A percentile compares a stretch with the other conserved stretches of the same genome.
Evolutionary conservation across 2,329 filamentous ascomycete genomes (phyloP).

Genomic region (Purpureocillium lavendulum): DNA sequence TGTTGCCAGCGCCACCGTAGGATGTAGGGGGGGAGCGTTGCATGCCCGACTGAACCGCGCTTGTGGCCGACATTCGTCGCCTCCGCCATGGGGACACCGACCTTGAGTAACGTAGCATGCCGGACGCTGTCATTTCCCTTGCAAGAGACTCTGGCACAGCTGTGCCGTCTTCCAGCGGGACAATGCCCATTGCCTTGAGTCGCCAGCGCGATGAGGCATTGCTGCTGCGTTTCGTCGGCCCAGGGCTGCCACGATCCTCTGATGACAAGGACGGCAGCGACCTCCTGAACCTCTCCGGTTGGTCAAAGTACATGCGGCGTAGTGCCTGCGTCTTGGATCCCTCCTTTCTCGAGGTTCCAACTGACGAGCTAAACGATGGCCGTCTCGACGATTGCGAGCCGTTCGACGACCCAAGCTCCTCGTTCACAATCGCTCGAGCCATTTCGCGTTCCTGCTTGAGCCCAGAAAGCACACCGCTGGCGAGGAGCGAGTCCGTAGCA

Average conservation of each 20-base stretch:
- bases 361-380: constrained; percentile 9
- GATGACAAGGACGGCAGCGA: constrained; percentile 27
- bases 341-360: constrained; percentile 7
- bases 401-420: constrained; percentile 12
- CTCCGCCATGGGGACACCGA: background rate
- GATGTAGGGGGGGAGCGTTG: constrained; percentile 5
- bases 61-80: constrained; percentile 1
- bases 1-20: background rate
- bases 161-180: constrained; percentile 44
- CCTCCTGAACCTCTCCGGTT: constrained; percentile 25
- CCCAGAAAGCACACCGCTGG: constrained; percentile 32
- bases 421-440: constrained; percentile 25
- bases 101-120: constrained; percentile 1
- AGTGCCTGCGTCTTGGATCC: constrained; percentile 27
- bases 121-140: constrained; percentile 23
- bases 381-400: constrained; percentile 11
- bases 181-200: constrained; percentile 41
- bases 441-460: constrained; percentile 27
- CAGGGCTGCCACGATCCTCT: constrained; percentile 15
- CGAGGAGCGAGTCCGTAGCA: constrained; percentile 29
- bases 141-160: constrained; percentile 44
- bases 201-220: constrained; percentile 35
- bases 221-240: constrained; percentile 19
- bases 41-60: constrained; percentile 1
- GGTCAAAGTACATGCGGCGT: constrained; percentile 22